Conservation (phyloP, 1,139 yeast species). For the Geotrichum cucujoidarum region DNA sequence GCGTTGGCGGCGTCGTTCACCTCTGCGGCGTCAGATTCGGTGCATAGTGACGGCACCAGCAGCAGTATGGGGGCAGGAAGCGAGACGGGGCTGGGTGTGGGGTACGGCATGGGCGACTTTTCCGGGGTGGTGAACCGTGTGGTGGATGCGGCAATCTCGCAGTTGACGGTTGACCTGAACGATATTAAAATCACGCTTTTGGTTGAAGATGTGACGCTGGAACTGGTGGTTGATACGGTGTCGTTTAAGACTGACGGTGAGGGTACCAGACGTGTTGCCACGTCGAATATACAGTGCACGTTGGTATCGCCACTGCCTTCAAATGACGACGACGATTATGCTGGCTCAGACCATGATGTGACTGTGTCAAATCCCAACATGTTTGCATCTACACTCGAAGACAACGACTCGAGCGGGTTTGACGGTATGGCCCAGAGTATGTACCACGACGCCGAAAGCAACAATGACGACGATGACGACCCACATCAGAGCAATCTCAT, state of each 20-base stretch:
- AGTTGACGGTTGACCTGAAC: conserved; percentile 48
- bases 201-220: conserved; percentile 45
- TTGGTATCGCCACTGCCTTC: not conserved
- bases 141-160: conserved; percentile 64
- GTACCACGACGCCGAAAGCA: conserved; percentile 13
- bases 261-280: conserved; percentile 44
- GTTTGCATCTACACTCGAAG: conserved; percentile 8
- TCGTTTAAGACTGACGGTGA: conserved; percentile 43
- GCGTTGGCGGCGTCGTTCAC: conserved; percentile 1
- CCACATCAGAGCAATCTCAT: conserved; percentile 42
- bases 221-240: conserved; percentile 43
- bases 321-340: not conserved
- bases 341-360: not conserved
- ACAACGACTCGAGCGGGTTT: not conserved
- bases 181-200: conserved; percentile 47
- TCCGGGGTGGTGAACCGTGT: conserved; percentile 58
- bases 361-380: conserved; percentile 1
- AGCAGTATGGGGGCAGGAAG: not conserved
- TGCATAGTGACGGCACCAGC: not conserved
- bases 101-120: conserved; percentile 38
- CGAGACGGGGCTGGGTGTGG: conserved; percentile 13
- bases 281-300: conserved; percentile 38
- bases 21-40: too few species aligned
- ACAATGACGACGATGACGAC: conserved; percentile 19
- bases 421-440: not conserved